Evolutionary conservation across 2,329 filamentous ascomycete genomes (phyloP), one percentile per base, ranked within the genome.

Genomic region (Coleophoma crateriformis): DNA sequence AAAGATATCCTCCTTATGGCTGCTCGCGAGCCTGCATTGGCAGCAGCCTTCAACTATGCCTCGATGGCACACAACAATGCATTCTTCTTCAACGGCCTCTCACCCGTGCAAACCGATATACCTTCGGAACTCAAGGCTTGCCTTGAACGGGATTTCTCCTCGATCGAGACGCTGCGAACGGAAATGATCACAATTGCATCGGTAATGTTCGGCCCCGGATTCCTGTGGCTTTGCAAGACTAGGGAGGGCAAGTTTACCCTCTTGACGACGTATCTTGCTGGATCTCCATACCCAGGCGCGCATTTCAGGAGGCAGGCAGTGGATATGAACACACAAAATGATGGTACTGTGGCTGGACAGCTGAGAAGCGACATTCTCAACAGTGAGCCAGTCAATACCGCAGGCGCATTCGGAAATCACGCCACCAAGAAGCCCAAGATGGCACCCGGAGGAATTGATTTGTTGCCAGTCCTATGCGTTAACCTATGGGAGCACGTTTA

Each of bases 401-500:
- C 62, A 52, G 67, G 68, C 53, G 54, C 62, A 11, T 56, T 62
- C 52, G 61, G 61, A 27, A 52, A 56, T 33, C 53, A 55, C 33
- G 61, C 55, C 40, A 58, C 61, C 38, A 52, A 53, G 22, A 64
- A 63, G 13, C 68, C 67, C 49, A 67, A 38, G 35, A 38, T 77
- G 51, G 77, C 82, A 5, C 83, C 86, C 2, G 87, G 86, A 37
- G 85, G 84, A 50, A 77, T 82, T 55, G 78, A 86, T 45, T 68
- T 91, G 33, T 75, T 82, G 50, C 91, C 92, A 12, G 75, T 97
- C 53, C 73, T 99, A 60, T 96, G 92, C 66, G 79, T 97, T 52
- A 97, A 90, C 71, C 96, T 90, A 5, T 99, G 94, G 94, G 86
- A 97, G 74, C 94, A 97, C 70, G 85, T 87, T 8, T 99, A 88